These are phyloP conservation scores for Clausena lansium DNA, from an alignment of 345 rosid species.

Conservation along the genomic window DNA sequence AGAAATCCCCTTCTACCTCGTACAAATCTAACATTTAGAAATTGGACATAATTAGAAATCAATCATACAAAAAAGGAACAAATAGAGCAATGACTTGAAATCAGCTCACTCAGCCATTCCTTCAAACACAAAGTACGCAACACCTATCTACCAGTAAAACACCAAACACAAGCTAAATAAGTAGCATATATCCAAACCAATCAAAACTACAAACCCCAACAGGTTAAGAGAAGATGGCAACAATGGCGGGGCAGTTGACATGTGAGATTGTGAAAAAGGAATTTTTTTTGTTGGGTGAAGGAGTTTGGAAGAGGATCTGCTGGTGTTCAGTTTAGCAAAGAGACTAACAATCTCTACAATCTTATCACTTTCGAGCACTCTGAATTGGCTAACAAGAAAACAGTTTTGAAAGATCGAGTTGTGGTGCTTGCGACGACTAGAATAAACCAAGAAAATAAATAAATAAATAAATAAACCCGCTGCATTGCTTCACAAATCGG, in stretches of 20 bases:
- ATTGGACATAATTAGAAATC: background rate
- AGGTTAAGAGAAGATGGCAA: slow-evolving; percentile 40
- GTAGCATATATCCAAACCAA: background rate
- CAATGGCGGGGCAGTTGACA: slow-evolving; percentile 49
- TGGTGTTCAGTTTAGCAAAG: slow-evolving; percentile 58
- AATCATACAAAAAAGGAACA: background rate
- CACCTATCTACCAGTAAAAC: background rate
- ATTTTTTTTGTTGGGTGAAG: slow-evolving; percentile 49
- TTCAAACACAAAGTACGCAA: background rate
- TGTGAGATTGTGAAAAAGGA: slow-evolving; percentile 69
- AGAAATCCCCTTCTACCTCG: background rate
- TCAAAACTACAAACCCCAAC: background rate
- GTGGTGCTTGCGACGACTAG: too few relatives aligned
- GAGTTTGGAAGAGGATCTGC: slow-evolving; percentile 50
- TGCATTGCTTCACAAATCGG: too few relatives aligned
- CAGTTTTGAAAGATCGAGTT: too few relatives aligned
- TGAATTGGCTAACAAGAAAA: too few relatives aligned
- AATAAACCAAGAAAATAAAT: too few relatives aligned
- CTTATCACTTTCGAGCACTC: slow-evolving; percentile 63
- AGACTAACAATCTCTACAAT: slow-evolving; percentile 58
- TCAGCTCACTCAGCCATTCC: background rate
- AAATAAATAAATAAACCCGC: too few relatives aligned
- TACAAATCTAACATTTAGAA: background rate
- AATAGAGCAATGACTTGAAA: too few relatives aligned
- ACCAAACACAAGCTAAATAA: too few relatives aligned